Evolutionary conservation across 805 yeast species (phyloP).

Genomic region (Zygosaccharomyces gambellarensis): DNA sequence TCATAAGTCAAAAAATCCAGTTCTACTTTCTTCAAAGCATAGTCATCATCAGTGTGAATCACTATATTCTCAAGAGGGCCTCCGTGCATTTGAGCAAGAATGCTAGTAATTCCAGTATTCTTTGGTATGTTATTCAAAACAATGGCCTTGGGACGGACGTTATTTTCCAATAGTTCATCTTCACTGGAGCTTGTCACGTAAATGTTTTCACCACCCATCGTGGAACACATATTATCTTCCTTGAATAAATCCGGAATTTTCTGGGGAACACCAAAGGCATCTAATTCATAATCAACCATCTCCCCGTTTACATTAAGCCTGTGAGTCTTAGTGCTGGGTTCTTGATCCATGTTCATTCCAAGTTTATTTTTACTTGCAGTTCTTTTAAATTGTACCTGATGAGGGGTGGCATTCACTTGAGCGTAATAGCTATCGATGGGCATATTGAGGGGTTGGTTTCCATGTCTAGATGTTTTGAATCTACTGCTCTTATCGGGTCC

Average conservation of each 20-base stretch:
- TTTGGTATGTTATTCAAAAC: constrained; percentile 39
- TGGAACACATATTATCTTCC: constrained; percentile 5
- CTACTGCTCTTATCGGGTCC: constrained; percentile 11
- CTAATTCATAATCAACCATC: constrained; percentile 11
- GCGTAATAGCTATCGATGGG: not conserved
- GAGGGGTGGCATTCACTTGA: not conserved
- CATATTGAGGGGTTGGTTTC: not conserved
- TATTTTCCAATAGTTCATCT: constrained; percentile 6
- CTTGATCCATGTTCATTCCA: not conserved
- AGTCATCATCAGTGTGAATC: constrained; percentile 17
- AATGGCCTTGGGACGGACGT: constrained; percentile 17
- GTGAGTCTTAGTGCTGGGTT: constrained; percentile 5
- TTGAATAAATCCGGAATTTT: constrained; percentile 12
- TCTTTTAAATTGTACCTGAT: not conserved
- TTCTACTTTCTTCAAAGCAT: constrained; percentile 36
- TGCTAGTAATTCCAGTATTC: constrained; percentile 43
- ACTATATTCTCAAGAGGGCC: constrained; percentile 58
- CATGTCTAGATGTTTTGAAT: not conserved
- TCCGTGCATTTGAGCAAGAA: constrained; percentile 56
- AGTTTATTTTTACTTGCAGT: not conserved
- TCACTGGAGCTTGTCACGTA: constrained; percentile 7
- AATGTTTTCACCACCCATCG: not conserved
- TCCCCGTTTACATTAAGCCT: constrained; percentile 8
- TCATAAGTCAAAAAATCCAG: constrained; percentile 49
- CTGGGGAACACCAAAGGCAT: constrained; percentile 12